Evolutionary conservation across 805 yeast species (phyloP).

Genomic region (Metschnikowia henanensis): DNA sequence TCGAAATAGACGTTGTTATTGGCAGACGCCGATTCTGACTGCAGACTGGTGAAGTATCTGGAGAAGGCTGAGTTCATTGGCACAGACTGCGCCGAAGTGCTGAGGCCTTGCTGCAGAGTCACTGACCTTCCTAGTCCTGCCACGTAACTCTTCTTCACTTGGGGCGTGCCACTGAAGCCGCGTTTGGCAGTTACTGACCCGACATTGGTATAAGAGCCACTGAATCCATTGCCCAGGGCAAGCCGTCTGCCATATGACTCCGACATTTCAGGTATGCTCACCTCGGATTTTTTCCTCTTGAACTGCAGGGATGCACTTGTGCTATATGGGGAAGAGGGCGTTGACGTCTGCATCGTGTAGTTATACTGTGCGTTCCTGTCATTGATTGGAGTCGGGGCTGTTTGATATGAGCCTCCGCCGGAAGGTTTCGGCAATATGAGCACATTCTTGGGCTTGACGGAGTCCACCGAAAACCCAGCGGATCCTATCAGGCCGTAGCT

Average conservation of each 20-base stretch:
- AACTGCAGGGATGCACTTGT: conserved; percentile 29
- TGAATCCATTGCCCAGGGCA: conserved; percentile 18
- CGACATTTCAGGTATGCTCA: conserved; percentile 23
- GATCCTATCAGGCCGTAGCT: conserved; percentile 13
- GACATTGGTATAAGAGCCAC: conserved; percentile 11
- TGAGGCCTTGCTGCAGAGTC: neutral
- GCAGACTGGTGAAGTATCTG: neutral
- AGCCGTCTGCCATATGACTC: conserved; percentile 24
- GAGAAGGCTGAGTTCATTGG: conserved; percentile 6
- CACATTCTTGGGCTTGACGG: conserved; percentile 36
- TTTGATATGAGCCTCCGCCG: conserved; percentile 2
- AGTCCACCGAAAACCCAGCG: conserved; percentile 10
- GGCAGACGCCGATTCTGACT: neutral
- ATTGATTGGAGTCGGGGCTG: neutral
- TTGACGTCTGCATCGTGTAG: conserved; percentile 7
- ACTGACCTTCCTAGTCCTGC: conserved; percentile 2
- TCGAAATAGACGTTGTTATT: conserved; percentile 7
- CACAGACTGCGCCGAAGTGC: conserved; percentile 3
- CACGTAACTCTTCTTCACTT: conserved; percentile 9
- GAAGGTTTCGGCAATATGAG: conserved; percentile 42
- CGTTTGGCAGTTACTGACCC: conserved; percentile 11
- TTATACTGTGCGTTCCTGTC: neutral
- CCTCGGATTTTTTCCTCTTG: conserved; percentile 43
- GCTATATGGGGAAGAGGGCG: conserved; percentile 19
- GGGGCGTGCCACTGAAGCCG: conserved; percentile 20